Evolutionary conservation across 306 rosid genomes (phyloP).

Genomic region (Bauhinia variegata): DNA sequence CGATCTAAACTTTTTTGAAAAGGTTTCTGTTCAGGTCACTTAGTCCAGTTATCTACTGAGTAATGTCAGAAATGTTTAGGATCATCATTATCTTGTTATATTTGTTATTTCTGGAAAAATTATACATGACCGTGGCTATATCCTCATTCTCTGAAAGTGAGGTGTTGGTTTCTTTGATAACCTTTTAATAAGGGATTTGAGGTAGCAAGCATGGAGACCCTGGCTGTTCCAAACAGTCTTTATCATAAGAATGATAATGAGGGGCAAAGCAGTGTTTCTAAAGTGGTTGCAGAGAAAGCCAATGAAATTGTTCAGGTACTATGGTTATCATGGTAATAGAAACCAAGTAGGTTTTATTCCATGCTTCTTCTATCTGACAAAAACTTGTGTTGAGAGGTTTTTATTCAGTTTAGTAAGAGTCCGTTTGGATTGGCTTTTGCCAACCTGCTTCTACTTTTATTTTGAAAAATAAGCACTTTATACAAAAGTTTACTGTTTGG

Average conservation of each 20-base stretch:
- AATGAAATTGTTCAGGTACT: slow-evolving; percentile 53
- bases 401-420: neutral
- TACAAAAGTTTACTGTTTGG: too few species aligned
- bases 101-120: neutral
- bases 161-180: slow-evolving; percentile 41
- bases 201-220: slow-evolving; percentile 39
- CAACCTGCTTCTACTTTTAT: too few species aligned
- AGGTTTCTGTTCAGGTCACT: neutral
- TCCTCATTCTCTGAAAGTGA: slow-evolving; percentile 34
- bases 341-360: slow-evolving; percentile 9
- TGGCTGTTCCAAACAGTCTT: slow-evolving; percentile 35
- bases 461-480: too few species aligned
- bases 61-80: neutral
- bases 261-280: slow-evolving; percentile 34
- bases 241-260: slow-evolving; percentile 31
- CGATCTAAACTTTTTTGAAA: neutral
- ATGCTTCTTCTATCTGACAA: neutral
- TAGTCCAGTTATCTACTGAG: neutral
- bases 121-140: neutral
- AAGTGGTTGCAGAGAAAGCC: slow-evolving; percentile 40
- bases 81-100: neutral
- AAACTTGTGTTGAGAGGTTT: neutral
- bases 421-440: too few species aligned
- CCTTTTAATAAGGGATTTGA: slow-evolving; percentile 42
- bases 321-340: slow-evolving; percentile 9